phyloP scores from a whole-genome alignment of 1,284 basidiomycete species.

The Volvariella surrecta region DNA sequence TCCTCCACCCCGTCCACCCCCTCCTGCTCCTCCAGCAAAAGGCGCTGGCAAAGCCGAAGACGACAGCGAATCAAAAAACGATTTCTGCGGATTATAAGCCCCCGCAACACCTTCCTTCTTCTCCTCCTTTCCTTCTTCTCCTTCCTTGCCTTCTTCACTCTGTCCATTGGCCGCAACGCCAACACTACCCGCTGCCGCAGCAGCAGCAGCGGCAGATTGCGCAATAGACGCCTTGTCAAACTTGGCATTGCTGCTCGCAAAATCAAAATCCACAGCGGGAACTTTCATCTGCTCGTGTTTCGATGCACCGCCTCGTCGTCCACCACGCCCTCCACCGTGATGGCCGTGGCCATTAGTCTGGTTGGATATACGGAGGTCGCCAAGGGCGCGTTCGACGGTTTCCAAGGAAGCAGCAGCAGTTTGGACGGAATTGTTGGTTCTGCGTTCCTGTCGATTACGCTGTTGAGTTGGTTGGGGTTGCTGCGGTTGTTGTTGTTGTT shows the following conservation, averaged over 20 bases:
- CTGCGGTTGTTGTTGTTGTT: conserved; percentile 11
- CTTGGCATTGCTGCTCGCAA: conserved; percentile 60
- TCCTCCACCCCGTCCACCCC: conserved; percentile 25
- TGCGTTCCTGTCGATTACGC: conserved; percentile 16
- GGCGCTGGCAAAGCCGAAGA: conserved; percentile 35
- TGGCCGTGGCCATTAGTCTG: conserved; percentile 13
- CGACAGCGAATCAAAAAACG: conserved; percentile 73
- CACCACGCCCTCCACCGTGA: conserved; percentile 14
- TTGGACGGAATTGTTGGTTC: conserved; percentile 42
- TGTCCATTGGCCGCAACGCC: conserved; percentile 16
- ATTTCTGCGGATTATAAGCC: conserved; percentile 68
- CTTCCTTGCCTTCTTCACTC: conserved; percentile 23
- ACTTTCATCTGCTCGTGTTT: conserved; percentile 37
- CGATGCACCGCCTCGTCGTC: conserved; percentile 15
- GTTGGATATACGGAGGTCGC: conserved; percentile 55
- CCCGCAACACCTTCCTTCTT: conserved; percentile 20
- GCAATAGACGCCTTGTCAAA: conserved; percentile 64
- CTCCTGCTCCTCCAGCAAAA: conserved; percentile 17
- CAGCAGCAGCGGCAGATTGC: conserved; percentile 11
- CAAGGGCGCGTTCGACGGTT: conserved; percentile 72
- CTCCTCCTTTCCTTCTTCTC: conserved; percentile 14
- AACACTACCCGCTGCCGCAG: conserved; percentile 15
- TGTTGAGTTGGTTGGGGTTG: conserved; percentile 17
- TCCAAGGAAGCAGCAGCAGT: conserved; percentile 69
- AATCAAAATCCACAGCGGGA: conserved; percentile 71